Evolutionary conservation across 1,284 basidiomycete genomes (phyloP).

Genomic region (Tylopilus sp.): DNA sequence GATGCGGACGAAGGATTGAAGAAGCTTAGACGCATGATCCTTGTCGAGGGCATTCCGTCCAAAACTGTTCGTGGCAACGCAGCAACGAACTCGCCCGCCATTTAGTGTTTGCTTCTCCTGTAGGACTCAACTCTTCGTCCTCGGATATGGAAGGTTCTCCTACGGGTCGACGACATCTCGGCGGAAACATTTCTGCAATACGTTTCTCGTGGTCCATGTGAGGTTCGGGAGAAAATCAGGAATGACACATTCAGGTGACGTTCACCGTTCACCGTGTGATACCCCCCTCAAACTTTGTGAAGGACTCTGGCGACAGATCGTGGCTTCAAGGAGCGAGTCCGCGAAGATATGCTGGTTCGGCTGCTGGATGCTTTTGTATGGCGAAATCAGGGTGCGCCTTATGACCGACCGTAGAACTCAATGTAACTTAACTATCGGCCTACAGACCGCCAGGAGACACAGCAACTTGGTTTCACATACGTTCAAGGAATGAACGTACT

Average conservation of each 20-base stretch:
- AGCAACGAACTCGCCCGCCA: not conserved
- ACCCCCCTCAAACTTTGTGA: constrained; percentile 22
- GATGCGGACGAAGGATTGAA: constrained; percentile 79
- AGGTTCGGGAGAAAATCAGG: constrained; percentile 85
- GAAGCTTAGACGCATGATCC: constrained; percentile 77
- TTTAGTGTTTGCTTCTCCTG: constrained; percentile 7
- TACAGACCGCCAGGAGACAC: constrained; percentile 65
- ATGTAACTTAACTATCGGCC: not conserved
- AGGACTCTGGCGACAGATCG: constrained; percentile 94
- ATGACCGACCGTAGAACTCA: not conserved
- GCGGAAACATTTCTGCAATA: constrained; percentile 77
- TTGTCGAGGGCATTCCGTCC: constrained; percentile 86
- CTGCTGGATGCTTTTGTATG: constrained; percentile 96
- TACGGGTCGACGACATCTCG: constrained; percentile 75
- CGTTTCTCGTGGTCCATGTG: constrained; percentile 79
- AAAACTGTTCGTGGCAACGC: constrained; percentile 42
- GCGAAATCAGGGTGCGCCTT: constrained; percentile 76
- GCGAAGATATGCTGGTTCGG: constrained; percentile 95
- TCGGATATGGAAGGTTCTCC: constrained; percentile 88
- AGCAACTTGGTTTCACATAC: constrained; percentile 83
- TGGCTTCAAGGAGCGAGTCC: constrained; percentile 91
- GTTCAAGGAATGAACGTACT: constrained; percentile 99
- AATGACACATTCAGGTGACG: constrained; percentile 74
- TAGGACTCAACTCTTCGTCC: constrained; percentile 75
- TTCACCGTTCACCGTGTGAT: not conserved